phyloP scores from a whole-genome alignment of 2,329 filamentous ascomycete genomes.

The Aspergillus oerlinghausenensis region DNA sequence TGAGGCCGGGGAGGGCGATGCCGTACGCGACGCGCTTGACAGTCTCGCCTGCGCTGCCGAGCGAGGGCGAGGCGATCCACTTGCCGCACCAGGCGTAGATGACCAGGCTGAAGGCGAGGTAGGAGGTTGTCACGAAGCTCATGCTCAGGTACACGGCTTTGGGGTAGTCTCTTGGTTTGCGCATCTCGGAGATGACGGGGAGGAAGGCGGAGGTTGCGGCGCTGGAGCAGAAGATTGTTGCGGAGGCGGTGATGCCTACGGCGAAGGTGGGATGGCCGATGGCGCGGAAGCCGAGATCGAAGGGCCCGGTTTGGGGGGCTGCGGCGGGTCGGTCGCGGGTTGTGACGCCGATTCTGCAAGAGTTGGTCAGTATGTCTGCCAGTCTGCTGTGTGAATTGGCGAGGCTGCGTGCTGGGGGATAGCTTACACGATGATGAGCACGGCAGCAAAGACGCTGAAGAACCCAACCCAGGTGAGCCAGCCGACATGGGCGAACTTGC shows the following conservation, averaged over 20 bases:
- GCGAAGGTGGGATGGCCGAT: slow-evolving; percentile 56
- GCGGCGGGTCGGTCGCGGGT: slow-evolving; percentile 55
- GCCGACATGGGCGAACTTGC: slow-evolving; percentile 57
- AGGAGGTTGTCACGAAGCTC: slow-evolving; percentile 53
- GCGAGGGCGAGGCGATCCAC: slow-evolving; percentile 59
- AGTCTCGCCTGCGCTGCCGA: slow-evolving; percentile 56
- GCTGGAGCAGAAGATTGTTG: slow-evolving; percentile 57
- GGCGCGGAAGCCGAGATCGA: slow-evolving; percentile 55
- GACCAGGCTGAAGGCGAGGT: slow-evolving; percentile 56
- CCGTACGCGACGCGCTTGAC: slow-evolving; percentile 61
- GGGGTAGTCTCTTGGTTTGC: slow-evolving; percentile 53
- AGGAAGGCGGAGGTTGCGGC: slow-evolving; percentile 59
- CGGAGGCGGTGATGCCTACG: slow-evolving; percentile 54
- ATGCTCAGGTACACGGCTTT: slow-evolving; percentile 59
- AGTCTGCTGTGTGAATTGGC: too few relatives aligned
- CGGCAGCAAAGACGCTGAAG: slow-evolving; percentile 53
- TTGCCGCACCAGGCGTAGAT: slow-evolving; percentile 60
- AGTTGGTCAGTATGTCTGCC: background rate
- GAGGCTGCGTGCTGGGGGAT: too few relatives aligned
- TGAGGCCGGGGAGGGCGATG: slow-evolving; percentile 52
- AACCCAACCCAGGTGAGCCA: slow-evolving; percentile 62
- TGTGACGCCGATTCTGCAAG: slow-evolving; percentile 49
- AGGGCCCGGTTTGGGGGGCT: slow-evolving; percentile 56
- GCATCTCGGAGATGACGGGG: slow-evolving; percentile 64
- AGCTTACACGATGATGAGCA: slow-evolving; percentile 50